Evolutionary conservation across 2,329 filamentous ascomycete species (phyloP).

Genomic region (Penicillium expansum): DNA sequence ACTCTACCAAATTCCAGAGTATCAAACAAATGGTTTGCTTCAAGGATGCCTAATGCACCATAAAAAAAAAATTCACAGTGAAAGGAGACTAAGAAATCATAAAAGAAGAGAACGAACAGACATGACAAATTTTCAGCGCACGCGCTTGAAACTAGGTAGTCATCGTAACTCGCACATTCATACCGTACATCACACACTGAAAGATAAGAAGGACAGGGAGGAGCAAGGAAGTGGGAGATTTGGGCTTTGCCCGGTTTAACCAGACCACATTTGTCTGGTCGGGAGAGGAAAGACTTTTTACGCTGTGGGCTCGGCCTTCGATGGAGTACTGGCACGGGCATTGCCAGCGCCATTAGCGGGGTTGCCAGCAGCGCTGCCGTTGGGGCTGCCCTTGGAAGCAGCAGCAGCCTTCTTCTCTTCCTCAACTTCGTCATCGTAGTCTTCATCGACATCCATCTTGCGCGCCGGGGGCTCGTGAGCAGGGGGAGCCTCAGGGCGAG

Average conservation of each 20-base stretch:
- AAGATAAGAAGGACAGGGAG: conserved; percentile 20
- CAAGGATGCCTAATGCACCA: conserved; percentile 20
- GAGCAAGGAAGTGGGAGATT: conserved; percentile 10
- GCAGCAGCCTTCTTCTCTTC: conserved; percentile 62
- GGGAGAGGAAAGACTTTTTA: conserved; percentile 17
- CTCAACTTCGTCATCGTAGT: conserved; percentile 92
- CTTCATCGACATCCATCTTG: conserved; percentile 96
- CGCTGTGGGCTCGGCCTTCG: conserved; percentile 33
- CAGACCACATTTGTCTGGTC: neutral
- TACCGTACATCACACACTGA: conserved; percentile 26
- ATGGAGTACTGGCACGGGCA: conserved; percentile 29
- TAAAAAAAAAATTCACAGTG: conserved; percentile 25
- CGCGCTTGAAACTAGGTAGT: conserved; percentile 12
- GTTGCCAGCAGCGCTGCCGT: conserved; percentile 31
- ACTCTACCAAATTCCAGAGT: conserved; percentile 6
- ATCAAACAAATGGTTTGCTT: conserved; percentile 7
- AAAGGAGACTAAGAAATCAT: conserved; percentile 21
- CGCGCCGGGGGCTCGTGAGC: conserved; percentile 79
- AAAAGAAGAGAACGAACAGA: conserved; percentile 25
- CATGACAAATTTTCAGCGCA: conserved; percentile 12
- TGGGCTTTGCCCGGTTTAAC: neutral
- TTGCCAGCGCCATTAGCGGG: conserved; percentile 27
- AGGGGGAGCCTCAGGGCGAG: conserved; percentile 49
- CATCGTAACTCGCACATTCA: conserved; percentile 22
- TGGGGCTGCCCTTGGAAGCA: conserved; percentile 37